A percentile compares a stretch with the other conserved stretches of the same genome.
These are phyloP conservation scores for Colletotrichum lindemuthianum DNA, from an alignment of 2,329 filamentous ascomycete species.

Conservation along the genomic window DNA sequence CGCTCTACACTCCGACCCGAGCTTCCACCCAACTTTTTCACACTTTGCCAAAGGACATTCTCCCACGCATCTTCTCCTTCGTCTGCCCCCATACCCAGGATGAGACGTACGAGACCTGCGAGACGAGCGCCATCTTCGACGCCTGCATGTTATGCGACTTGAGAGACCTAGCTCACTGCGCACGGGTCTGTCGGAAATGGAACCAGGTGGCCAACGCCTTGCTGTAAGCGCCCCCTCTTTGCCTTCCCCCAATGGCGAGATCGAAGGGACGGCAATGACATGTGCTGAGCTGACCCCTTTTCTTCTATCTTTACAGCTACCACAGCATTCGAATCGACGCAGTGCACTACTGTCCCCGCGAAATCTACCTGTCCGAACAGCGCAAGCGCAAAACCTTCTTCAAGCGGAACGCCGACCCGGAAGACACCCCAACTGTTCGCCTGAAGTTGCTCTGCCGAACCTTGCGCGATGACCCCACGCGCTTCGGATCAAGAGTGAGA, in stretches of 20 bases:
- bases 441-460: conserved; percentile 84
- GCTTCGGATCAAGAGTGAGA: conserved; percentile 75
- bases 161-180: conserved; percentile 85
- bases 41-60: conserved; percentile 72
- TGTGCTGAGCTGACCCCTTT: conserved; percentile 19
- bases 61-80: conserved; percentile 80
- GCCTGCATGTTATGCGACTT: conserved; percentile 94
- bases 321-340: conserved; percentile 91
- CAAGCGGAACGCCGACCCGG: conserved; percentile 80
- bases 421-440: conserved; percentile 81
- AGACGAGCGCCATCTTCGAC: conserved; percentile 80
- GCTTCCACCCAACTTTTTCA: conserved; percentile 56
- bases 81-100: conserved; percentile 87
- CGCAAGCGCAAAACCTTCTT: conserved; percentile 80
- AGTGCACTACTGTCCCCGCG: conserved; percentile 92
- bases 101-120: conserved; percentile 81
- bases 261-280: neutral
- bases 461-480: conserved; percentile 78
- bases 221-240: conserved; percentile 64
- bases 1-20: conserved; percentile 49
- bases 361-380: conserved; percentile 81
- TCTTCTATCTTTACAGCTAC: conserved; percentile 65
- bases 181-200: conserved; percentile 80
- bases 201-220: conserved; percentile 58
- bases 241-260: conserved; percentile 17